Evolutionary conservation across 768 basidiomycete species (phyloP).

Genomic region (Suillus decipiens): DNA sequence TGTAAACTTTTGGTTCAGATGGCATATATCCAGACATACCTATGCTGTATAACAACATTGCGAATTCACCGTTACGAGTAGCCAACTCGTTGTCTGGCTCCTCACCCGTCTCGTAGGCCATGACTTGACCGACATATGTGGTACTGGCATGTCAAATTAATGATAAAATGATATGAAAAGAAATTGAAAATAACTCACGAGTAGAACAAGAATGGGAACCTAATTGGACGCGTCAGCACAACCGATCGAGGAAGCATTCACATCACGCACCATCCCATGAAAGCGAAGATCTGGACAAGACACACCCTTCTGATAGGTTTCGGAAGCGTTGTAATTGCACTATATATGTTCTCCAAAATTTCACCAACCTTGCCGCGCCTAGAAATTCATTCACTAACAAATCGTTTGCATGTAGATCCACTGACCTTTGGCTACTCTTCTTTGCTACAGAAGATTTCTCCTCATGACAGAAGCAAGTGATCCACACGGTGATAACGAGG

Average conservation of each 20-base stretch:
- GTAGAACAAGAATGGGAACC: constrained; percentile 97
- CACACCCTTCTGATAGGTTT: constrained; percentile 87
- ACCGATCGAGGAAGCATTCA: constrained; percentile 1
- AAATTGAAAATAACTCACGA: constrained; percentile 49
- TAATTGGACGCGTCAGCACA: constrained; percentile 27
- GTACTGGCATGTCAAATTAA: constrained; percentile 50
- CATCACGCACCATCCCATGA: constrained; percentile 85
- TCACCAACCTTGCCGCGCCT: constrained; percentile 61
- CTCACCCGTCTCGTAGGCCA: constrained; percentile 73
- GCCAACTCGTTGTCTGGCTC: constrained; percentile 86
- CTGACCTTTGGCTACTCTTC: constrained; percentile 27
- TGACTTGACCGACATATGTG: constrained; percentile 91
- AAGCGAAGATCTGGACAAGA: constrained; percentile 91
- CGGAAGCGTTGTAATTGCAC: constrained; percentile 73
- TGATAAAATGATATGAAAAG: not conserved
- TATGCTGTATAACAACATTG: constrained; percentile 88
- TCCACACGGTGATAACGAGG: constrained; percentile 78
- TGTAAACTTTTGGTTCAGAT: constrained; percentile 4
- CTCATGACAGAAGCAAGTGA: constrained; percentile 85
- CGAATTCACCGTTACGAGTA: constrained; percentile 82
- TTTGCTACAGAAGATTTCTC: constrained; percentile 66
- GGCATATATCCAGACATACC: constrained; percentile 44
- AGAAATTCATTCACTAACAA: not conserved
- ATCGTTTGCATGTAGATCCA: constrained; percentile 9
- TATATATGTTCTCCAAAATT: constrained; percentile 76